Conservation (phyloP, 176 grass and related monocot genomes). For the Lolium multiflorum region DNA sequence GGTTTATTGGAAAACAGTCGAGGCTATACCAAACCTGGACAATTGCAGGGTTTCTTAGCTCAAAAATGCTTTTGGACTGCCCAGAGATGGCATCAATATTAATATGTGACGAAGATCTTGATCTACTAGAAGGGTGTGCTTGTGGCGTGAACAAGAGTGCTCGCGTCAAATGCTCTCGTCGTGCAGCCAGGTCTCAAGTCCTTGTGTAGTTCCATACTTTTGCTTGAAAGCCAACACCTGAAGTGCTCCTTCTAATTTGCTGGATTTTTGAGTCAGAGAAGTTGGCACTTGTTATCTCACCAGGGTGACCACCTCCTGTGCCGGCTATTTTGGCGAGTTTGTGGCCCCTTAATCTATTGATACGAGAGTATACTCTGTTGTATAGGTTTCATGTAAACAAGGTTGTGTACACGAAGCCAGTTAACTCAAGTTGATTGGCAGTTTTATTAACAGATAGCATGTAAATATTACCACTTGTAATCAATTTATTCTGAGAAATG, state of each 20-base stretch:
- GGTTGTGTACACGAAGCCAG: not conserved
- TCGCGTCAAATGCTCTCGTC: conserved; percentile 86
- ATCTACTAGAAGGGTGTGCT: conserved; percentile 91
- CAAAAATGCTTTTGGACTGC: conserved; percentile 83
- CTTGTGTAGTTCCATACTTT: conserved; percentile 62
- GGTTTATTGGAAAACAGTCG: conserved; percentile 93
- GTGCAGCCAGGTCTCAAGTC: conserved; percentile 81
- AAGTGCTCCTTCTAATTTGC: conserved; percentile 1
- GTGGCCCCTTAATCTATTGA: conserved; percentile 42
- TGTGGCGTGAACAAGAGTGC: conserved; percentile 83
- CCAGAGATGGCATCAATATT: conserved; percentile 78
- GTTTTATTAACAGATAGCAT: conserved; percentile 35
- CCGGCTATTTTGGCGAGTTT: conserved; percentile 55
- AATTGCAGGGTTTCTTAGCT: conserved; percentile 85
- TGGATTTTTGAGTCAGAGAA: conserved; percentile 15
- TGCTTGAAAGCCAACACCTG: conserved; percentile 34
- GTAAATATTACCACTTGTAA: conserved; percentile 54
- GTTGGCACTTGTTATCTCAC: conserved; percentile 29
- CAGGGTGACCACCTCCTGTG: conserved; percentile 22
- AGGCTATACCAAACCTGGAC: conserved; percentile 93
- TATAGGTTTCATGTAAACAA: conserved; percentile 41
- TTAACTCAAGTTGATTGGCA: conserved; percentile 45
- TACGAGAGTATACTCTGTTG: conserved; percentile 41
- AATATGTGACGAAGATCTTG: conserved; percentile 91
- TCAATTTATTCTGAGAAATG: conserved; percentile 35